These are phyloP conservation scores for Periconia sp. DNA, from an alignment of 2,329 filamentous ascomycete genomes.

Conservation along the genomic window DNA sequence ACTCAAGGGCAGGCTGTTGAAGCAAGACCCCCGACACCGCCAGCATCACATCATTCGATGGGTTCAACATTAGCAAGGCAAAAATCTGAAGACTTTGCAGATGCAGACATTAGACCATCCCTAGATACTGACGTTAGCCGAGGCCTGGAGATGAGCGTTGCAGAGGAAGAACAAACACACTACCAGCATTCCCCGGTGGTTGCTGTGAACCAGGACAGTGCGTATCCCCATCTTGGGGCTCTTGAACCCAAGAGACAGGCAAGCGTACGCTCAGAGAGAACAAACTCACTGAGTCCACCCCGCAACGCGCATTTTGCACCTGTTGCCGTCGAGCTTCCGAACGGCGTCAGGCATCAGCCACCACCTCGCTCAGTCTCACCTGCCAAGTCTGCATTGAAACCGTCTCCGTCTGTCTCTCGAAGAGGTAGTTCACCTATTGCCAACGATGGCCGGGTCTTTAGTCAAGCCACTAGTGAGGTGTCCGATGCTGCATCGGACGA, in stretches of 20 bases:
- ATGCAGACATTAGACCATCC: conserved; percentile 45
- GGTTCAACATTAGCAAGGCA: conserved; percentile 16
- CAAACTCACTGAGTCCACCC: conserved; percentile 64
- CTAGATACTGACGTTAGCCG: conserved; percentile 27
- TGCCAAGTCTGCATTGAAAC: conserved; percentile 77
- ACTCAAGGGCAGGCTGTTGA: too few relatives aligned
- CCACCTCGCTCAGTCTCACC: conserved; percentile 75
- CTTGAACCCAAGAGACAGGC: conserved; percentile 17
- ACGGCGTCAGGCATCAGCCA: conserved; percentile 70
- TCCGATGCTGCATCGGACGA: conserved; percentile 62
- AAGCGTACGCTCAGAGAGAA: conserved; percentile 37
- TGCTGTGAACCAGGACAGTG: conserved; percentile 30
- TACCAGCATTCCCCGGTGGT: conserved; percentile 24
- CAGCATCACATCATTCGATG: conserved; percentile 10
- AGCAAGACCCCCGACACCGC: conserved; percentile 13
- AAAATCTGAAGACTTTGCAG: conserved; percentile 52
- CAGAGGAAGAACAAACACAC: conserved; percentile 15
- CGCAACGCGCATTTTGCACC: conserved; percentile 72
- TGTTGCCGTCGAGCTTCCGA: conserved; percentile 57
- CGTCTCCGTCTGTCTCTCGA: conserved; percentile 60
- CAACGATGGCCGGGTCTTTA: conserved; percentile 57
- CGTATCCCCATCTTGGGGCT: conserved; percentile 29
- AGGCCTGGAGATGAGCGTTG: conserved; percentile 20
- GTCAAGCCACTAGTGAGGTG: conserved; percentile 58
- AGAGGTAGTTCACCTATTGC: conserved; percentile 53